phyloP scores from a whole-genome alignment of 805 yeast genomes.

The Saccharomyces paradoxus region DNA sequence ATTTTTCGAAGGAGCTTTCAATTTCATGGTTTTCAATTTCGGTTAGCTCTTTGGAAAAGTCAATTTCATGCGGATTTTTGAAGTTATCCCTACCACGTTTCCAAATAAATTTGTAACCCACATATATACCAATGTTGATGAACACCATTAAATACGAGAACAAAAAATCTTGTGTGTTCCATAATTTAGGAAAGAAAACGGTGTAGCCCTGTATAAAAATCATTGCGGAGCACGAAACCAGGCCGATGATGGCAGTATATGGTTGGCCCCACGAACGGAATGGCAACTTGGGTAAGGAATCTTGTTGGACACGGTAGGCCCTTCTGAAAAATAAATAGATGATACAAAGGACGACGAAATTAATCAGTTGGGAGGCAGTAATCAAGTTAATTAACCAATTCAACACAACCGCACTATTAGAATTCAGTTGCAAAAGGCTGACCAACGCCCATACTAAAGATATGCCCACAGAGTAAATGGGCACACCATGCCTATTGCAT shows the following conservation, averaged over 20 bases:
- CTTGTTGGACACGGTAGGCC: constrained; percentile 48
- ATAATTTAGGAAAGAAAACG: constrained; percentile 58
- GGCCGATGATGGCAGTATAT: constrained; percentile 44
- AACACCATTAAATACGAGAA: constrained; percentile 70
- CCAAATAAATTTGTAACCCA: constrained; percentile 43
- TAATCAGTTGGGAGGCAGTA: constrained; percentile 60
- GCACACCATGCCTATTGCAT: constrained; percentile 64
- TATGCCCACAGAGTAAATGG: constrained; percentile 47
- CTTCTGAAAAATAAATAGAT: constrained; percentile 56
- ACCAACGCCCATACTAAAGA: constrained; percentile 54
- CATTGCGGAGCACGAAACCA: constrained; percentile 42
- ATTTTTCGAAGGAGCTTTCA: constrained; percentile 17
- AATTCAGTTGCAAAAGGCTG: constrained; percentile 56
- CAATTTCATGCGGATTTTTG: constrained; percentile 41
- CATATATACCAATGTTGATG: constrained; percentile 39
- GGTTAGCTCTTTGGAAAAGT: constrained; percentile 43
- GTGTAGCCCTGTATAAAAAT: constrained; percentile 58
- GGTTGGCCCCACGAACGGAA: constrained; percentile 56
- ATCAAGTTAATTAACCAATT: constrained; percentile 66
- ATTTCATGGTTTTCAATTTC: constrained; percentile 56
- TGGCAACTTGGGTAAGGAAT: constrained; percentile 35
- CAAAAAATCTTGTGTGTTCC: constrained; percentile 55
- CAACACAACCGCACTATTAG: constrained; percentile 53
- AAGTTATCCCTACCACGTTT: constrained; percentile 38
- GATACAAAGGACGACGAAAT: constrained; percentile 47